Percentiles rank a stretch among this genome's conserved stretches.
Evolutionary conservation across 148 eudicot genomes (phyloP).

Genomic region (Nepenthes gracilis): DNA sequence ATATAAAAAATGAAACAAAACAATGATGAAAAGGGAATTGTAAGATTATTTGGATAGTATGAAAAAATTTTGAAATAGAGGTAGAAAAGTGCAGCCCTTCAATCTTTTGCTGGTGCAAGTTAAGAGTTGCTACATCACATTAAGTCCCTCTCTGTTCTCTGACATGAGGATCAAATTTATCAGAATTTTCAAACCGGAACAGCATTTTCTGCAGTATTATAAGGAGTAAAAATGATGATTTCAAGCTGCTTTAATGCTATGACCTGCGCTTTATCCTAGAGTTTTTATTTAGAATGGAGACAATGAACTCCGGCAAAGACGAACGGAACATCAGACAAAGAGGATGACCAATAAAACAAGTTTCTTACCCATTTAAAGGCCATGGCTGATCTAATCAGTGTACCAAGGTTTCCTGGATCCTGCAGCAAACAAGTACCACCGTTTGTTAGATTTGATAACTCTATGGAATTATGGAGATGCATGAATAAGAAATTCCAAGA

Average conservation of each 20-base stretch:
- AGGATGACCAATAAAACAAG: background rate
- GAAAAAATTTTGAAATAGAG: too few relatives aligned
- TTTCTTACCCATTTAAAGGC: slow-evolving; percentile 83
- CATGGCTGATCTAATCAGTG: slow-evolving; percentile 79
- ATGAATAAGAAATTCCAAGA: too few relatives aligned
- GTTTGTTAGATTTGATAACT: background rate
- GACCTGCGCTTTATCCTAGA: background rate
- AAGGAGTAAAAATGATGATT: too few relatives aligned
- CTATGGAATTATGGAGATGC: too few relatives aligned
- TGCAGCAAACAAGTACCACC: slow-evolving; percentile 18
- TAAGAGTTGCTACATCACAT: too few relatives aligned
- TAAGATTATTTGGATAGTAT: background rate
- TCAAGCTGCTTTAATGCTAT: too few relatives aligned
- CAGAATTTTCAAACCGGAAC: too few relatives aligned
- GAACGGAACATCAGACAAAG: background rate
- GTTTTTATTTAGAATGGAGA: background rate
- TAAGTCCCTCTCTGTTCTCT: too few relatives aligned
- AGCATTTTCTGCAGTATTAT: too few relatives aligned
- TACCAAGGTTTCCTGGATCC: slow-evolving; percentile 98
- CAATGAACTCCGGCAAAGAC: background rate
- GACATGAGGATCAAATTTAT: too few relatives aligned
- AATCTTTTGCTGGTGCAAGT: too few relatives aligned
- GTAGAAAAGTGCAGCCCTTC: too few relatives aligned
- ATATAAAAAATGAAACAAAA: background rate
- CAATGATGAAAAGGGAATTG: background rate